phyloP scores from a whole-genome alignment of 306 rosid species.

The Vachellia collinsii region DNA sequence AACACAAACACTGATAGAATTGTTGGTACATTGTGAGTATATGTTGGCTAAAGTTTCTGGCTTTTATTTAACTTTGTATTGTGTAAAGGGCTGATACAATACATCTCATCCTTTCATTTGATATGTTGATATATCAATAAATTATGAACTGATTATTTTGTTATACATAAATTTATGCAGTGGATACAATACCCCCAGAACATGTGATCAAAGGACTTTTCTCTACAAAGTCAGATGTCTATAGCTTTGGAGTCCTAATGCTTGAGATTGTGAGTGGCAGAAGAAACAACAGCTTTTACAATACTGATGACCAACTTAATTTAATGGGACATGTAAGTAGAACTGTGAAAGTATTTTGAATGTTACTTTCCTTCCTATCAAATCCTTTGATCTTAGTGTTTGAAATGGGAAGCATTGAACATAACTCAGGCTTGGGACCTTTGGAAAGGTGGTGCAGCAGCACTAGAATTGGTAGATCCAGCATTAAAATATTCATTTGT shows the following conservation, averaged over 20 bases:
- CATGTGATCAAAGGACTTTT: background rate
- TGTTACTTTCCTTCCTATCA: background rate
- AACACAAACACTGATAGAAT: too few species aligned
- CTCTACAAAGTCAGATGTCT: constrained; percentile 2
- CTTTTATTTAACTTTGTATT: background rate
- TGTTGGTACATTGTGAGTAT: too few species aligned
- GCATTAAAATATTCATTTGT: background rate
- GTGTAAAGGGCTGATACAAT: background rate
- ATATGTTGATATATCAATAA: background rate
- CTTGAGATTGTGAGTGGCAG: constrained; percentile 18
- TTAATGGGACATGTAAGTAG: constrained; percentile 31
- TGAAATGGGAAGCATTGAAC: background rate
- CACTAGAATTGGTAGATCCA: constrained; percentile 27
- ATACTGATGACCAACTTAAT: background rate
- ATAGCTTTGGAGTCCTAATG: constrained; percentile 12
- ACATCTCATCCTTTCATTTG: background rate
- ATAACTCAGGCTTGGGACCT: constrained; percentile 32
- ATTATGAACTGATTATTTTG: background rate
- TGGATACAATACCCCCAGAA: background rate
- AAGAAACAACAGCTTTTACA: constrained; percentile 3
- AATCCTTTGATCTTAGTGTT: background rate
- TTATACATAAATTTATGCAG: background rate
- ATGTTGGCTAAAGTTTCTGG: background rate
- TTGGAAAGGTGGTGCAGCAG: constrained; percentile 18
- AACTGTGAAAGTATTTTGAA: background rate